Conservation (phyloP, 805 yeast species). For the Hanseniaspora occidentalis region DNA sequence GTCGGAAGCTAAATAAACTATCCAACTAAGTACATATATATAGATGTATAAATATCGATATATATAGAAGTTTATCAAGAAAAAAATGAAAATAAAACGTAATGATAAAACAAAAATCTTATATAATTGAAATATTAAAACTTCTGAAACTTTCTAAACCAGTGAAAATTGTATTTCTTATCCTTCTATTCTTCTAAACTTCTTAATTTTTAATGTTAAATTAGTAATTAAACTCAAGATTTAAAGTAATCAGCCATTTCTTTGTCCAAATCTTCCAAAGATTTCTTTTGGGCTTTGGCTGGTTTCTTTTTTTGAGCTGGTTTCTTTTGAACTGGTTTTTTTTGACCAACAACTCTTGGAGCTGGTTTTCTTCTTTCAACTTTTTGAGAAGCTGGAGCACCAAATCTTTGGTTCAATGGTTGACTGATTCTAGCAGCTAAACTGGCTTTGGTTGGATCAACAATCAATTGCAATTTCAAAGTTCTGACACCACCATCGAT, state of each 20-base stretch:
- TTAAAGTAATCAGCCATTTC: slow-evolving; percentile 95
- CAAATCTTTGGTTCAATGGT: slow-evolving; percentile 23
- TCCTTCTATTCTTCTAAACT: no score
- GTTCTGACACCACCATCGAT: slow-evolving; percentile 76
- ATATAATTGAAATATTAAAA: no score
- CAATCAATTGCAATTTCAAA: slow-evolving; percentile 68
- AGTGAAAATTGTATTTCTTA: no score
- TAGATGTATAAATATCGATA: no score
- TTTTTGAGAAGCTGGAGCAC: slow-evolving; percentile 3
- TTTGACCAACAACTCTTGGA: slow-evolving; percentile 10
- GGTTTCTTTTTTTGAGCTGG: slow-evolving; percentile 5
- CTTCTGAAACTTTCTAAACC: no score
- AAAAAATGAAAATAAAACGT: no score
- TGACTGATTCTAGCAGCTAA: slow-evolving; percentile 53
- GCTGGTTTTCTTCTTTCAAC: slow-evolving; percentile 5
- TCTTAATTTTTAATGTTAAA: background rate
- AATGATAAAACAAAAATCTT: no score
- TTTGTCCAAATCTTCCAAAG: slow-evolving; percentile 88
- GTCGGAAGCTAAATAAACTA: no score
- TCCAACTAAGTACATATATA: no score
- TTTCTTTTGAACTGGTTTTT: slow-evolving; percentile 11
- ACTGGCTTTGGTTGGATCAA: slow-evolving; percentile 53
- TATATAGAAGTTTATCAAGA: no score
- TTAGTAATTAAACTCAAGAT: background rate
- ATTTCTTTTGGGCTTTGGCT: slow-evolving; percentile 10